Conservation (phyloP, 2,329 filamentous ascomycete genomes). For the Phialophora macrospora region DNA sequence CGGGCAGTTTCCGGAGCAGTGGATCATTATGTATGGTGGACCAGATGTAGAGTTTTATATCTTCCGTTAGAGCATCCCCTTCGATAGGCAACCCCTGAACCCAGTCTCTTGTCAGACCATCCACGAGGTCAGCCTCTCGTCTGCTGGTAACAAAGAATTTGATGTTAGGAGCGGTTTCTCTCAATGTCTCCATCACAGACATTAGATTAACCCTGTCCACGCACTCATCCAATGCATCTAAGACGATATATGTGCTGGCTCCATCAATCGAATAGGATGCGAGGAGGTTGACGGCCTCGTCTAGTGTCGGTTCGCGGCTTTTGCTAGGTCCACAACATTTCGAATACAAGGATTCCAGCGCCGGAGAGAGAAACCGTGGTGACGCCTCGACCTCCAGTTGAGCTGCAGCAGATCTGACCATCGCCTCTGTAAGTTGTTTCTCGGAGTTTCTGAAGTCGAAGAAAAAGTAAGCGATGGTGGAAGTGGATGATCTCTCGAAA, state of each 20-base stretch:
- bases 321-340: background rate
- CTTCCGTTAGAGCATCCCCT: background rate
- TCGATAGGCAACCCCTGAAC: background rate
- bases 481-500: slow-evolving; percentile 5
- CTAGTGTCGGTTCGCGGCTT: slow-evolving; percentile 1
- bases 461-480: slow-evolving; percentile 33
- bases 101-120: background rate
- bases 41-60: background rate
- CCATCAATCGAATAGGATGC: background rate
- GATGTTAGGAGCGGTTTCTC: background rate
- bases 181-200: background rate
- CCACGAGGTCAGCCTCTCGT: slow-evolving; percentile 12
- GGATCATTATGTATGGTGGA: background rate
- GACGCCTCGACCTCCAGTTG: slow-evolving; percentile 7
- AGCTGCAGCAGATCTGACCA: slow-evolving; percentile 26
- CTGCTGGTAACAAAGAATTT: slow-evolving; percentile 30
- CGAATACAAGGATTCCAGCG: slow-evolving; percentile 22
- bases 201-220: background rate
- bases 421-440: slow-evolving; percentile 29
- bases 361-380: background rate
- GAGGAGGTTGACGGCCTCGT: background rate
- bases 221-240: slow-evolving; percentile 16
- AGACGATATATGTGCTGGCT: background rate
- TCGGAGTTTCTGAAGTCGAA: slow-evolving; percentile 36
- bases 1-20: background rate